Conservation (phyloP, 2,329 filamentous ascomycete genomes). For the Pseudogymnoascus sp. region DNA sequence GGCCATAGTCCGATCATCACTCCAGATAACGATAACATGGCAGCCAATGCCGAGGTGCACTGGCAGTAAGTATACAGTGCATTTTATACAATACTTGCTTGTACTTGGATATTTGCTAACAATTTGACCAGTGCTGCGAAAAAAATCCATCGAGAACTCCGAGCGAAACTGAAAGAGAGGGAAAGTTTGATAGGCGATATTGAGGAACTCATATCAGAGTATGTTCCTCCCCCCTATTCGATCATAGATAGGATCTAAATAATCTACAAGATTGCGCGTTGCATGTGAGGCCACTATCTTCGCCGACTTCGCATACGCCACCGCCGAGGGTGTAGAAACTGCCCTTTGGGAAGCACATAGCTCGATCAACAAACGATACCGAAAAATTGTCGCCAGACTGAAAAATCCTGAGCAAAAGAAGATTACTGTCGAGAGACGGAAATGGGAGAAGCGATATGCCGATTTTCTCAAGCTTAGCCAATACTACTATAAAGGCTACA, state of each 20-base stretch:
- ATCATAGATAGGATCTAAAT: neutral
- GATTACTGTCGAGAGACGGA: slow-evolving; percentile 58
- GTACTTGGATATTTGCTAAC: neutral
- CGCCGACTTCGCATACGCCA: slow-evolving; percentile 59
- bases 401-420: slow-evolving; percentile 35
- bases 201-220: slow-evolving; percentile 27
- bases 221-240: slow-evolving; percentile 9
- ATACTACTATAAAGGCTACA: slow-evolving; percentile 79
- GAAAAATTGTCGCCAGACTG: slow-evolving; percentile 55
- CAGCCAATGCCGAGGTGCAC: slow-evolving; percentile 35
- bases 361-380: slow-evolving; percentile 69
- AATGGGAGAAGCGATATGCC: slow-evolving; percentile 72
- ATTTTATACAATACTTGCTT: too few relatives aligned
- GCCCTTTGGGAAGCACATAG: slow-evolving; percentile 73
- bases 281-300: slow-evolving; percentile 66
- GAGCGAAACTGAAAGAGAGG: slow-evolving; percentile 38
- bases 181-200: slow-evolving; percentile 42
- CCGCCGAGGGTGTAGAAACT: slow-evolving; percentile 54
- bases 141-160: slow-evolving; percentile 40
- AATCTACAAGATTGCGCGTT: slow-evolving; percentile 29
- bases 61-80: slow-evolving; percentile 38
- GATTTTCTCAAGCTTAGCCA: slow-evolving; percentile 82
- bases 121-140: slow-evolving; percentile 29
- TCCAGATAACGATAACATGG: slow-evolving; percentile 17
- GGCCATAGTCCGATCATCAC: slow-evolving; percentile 4